Conservation (phyloP, 805 yeast species). For the Candida boidinii region DNA sequence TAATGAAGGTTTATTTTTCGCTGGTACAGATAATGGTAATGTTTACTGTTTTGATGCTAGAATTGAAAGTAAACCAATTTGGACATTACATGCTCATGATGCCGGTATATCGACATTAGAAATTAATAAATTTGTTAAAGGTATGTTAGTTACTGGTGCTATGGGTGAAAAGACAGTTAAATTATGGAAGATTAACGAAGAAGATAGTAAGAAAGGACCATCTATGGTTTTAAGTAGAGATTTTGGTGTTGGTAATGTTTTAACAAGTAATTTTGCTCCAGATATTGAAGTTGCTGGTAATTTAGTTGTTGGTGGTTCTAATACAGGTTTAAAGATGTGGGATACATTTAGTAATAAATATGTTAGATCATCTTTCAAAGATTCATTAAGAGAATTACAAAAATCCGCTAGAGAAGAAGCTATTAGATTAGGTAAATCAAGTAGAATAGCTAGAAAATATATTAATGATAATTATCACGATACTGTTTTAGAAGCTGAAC, state of each 20-base stretch:
- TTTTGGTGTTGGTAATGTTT: conserved; percentile 89
- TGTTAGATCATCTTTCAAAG: conserved; percentile 61
- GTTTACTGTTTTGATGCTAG: conserved; percentile 86
- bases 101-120: conserved; percentile 82
- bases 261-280: conserved; percentile 74
- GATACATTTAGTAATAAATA: conserved; percentile 78
- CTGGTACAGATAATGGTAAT: conserved; percentile 88
- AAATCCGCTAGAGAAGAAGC: conserved; percentile 51
- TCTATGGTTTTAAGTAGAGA: conserved; percentile 87
- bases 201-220: conserved; percentile 47
- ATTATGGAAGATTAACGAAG: conserved; percentile 64
- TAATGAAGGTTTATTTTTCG: conserved; percentile 45
- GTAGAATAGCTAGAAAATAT: conserved; percentile 73
- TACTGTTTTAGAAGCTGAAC: conserved; percentile 53
- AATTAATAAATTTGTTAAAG: conserved; percentile 57
- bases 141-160: conserved; percentile 77
- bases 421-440: conserved; percentile 43
- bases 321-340: conserved; percentile 83
- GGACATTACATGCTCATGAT: conserved; percentile 98
- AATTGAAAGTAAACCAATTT: conserved; percentile 55
- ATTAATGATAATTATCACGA: conserved; percentile 37
- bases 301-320: conserved; percentile 80
- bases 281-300: conserved; percentile 80
- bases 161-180: conserved; percentile 84
- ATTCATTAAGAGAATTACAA: conserved; percentile 49